phyloP scores from a whole-genome alignment of 306 rosid species.

The Heteromeles arbutifolia region DNA sequence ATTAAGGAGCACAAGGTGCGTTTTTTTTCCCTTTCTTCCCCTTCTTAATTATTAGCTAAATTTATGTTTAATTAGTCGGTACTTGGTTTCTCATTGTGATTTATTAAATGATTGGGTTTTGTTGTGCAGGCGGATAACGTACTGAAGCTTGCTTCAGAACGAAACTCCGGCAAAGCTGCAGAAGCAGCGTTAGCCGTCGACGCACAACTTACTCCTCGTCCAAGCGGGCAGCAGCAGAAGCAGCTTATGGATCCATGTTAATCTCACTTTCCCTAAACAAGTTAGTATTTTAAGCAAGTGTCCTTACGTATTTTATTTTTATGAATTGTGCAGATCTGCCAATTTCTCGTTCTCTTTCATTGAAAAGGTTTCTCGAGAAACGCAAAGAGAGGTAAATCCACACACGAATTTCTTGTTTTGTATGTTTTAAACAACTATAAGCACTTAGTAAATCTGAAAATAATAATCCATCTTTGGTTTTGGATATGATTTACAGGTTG shows the following conservation, averaged over 20 bases:
- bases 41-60: too few relatives aligned
- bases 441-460: too few relatives aligned
- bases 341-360: constrained; percentile 31
- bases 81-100: not conserved
- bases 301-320: not conserved
- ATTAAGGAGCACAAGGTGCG: too few relatives aligned
- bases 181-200: not conserved
- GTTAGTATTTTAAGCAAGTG: too few relatives aligned
- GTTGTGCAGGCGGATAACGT: constrained; percentile 29
- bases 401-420: too few relatives aligned
- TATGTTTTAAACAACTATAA: too few relatives aligned
- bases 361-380: constrained; percentile 46
- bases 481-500: too few relatives aligned
- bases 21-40: too few relatives aligned
- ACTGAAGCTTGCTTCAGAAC: constrained; percentile 29
- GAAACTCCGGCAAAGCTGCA: not conserved
- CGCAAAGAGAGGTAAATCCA: constrained; percentile 42
- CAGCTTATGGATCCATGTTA: constrained; percentile 18
- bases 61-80: too few relatives aligned
- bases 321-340: constrained; percentile 36
- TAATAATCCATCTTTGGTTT: too few relatives aligned
- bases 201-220: constrained; percentile 1
- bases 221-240: constrained; percentile 6
- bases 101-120: not conserved
- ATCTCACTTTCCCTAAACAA: not conserved